A percentile compares a stretch with the other conserved stretches of the same genome.
These are phyloP conservation scores for Tylopilus rubrobrunneus DNA, from an alignment of 768 basidiomycete genomes.

Conservation along the genomic window DNA sequence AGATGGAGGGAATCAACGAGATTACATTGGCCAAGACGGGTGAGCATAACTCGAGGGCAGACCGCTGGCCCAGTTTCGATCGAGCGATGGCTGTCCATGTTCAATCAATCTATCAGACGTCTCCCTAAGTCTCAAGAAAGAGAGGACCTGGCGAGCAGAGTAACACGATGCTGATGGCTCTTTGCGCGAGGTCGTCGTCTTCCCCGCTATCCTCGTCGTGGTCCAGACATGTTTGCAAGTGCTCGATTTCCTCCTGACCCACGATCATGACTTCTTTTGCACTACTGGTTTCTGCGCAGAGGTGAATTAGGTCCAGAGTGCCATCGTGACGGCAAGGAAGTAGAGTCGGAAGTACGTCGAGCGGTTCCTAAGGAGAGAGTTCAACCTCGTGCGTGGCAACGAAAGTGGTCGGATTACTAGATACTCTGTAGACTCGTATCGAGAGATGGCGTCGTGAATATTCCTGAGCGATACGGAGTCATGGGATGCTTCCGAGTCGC, in stretches of 20 bases:
- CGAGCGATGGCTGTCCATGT: constrained; percentile 22
- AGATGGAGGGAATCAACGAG: constrained; percentile 14
- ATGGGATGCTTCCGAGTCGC: background rate
- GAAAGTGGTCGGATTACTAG: constrained; percentile 10
- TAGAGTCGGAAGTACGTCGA: constrained; percentile 35
- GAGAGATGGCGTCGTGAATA: constrained; percentile 14
- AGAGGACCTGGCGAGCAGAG: constrained; percentile 23
- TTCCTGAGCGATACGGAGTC: constrained; percentile 11
- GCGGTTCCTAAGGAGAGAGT: constrained; percentile 33
- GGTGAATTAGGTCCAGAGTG: constrained; percentile 31
- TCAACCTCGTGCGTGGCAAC: background rate
- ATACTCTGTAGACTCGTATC: constrained; percentile 12
- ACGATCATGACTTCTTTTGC: constrained; percentile 43
- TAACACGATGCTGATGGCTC: constrained; percentile 11
- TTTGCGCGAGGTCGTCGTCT: constrained; percentile 16
- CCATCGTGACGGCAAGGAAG: constrained; percentile 30
- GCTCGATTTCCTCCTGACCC: constrained; percentile 37
- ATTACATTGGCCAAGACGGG: constrained; percentile 16
- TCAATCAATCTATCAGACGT: background rate
- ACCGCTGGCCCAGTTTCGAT: constrained; percentile 21
- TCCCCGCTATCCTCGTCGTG: constrained; percentile 15
- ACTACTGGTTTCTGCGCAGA: constrained; percentile 30
- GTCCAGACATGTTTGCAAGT: constrained; percentile 17
- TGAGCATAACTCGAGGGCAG: constrained; percentile 18
- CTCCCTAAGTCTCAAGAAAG: background rate